Evolutionary conservation across 2,329 filamentous ascomycete species (phyloP).

Genomic region (Colletotrichum gigasporum): DNA sequence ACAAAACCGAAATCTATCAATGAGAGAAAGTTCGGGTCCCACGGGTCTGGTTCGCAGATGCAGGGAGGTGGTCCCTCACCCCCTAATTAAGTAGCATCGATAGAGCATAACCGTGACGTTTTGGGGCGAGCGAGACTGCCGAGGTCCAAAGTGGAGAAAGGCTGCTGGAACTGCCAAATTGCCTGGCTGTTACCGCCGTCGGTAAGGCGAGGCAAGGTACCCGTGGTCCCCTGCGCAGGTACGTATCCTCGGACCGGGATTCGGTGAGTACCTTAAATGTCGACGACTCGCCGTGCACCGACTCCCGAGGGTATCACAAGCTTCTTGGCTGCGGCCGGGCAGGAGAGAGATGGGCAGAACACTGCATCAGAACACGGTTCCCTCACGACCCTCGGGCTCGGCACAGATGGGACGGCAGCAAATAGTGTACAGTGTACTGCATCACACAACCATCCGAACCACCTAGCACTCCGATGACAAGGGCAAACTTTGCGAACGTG

Average conservation of each 20-base stretch:
- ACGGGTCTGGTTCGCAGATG: neutral
- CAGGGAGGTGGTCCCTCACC: neutral
- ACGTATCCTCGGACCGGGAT: constrained; percentile 8
- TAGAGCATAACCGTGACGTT: neutral
- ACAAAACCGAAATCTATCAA: neutral
- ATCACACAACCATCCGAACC: neutral
- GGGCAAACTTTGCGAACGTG: neutral
- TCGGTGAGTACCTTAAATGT: neutral
- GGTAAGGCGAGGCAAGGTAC: constrained; percentile 5
- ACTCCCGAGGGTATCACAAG: constrained; percentile 23
- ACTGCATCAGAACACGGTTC: neutral
- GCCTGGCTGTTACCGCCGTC: neutral
- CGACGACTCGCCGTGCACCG: neutral
- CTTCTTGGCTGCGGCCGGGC: neutral
- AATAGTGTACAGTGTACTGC: no score
- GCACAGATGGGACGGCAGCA: neutral
- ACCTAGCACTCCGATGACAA: neutral
- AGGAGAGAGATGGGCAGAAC: neutral
- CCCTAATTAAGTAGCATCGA: constrained; percentile 21
- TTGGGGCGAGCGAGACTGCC: constrained; percentile 22
- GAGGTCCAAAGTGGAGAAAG: constrained; percentile 26
- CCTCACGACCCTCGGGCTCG: neutral
- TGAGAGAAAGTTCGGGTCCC: neutral
- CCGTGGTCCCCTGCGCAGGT: neutral
- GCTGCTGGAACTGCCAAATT: neutral